These are phyloP conservation scores for Vachellia pachyceras DNA, from an alignment of 306 rosid species.

Conservation along the genomic window DNA sequence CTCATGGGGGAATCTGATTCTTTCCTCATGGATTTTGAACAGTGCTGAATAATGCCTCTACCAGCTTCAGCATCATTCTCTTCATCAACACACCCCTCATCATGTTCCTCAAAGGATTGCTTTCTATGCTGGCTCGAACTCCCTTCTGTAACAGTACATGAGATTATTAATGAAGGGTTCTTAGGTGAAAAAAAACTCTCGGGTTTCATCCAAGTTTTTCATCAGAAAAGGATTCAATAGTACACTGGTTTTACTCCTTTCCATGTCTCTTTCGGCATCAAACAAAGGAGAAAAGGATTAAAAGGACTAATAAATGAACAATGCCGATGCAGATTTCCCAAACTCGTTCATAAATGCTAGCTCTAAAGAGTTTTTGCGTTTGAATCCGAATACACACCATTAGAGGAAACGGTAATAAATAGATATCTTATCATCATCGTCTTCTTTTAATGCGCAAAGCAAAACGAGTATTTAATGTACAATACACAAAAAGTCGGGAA, in stretches of 20 bases:
- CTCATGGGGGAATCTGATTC: slow-evolving; percentile 67
- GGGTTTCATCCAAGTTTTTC: slow-evolving; percentile 50
- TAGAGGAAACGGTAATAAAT: slow-evolving; percentile 49
- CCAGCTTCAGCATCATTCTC: slow-evolving; percentile 55
- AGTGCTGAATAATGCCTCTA: slow-evolving; percentile 19
- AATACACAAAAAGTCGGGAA: too few relatives aligned
- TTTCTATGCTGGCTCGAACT: slow-evolving; percentile 46
- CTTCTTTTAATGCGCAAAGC: slow-evolving; percentile 41
- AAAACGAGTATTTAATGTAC: slow-evolving; percentile 29
- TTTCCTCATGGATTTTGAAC: slow-evolving; percentile 43
- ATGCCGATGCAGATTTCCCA: slow-evolving; percentile 42
- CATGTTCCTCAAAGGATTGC: slow-evolving; percentile 60
- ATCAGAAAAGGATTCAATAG: slow-evolving; percentile 52
- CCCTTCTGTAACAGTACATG: slow-evolving; percentile 54
- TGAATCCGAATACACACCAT: slow-evolving; percentile 36
- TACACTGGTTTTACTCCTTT: slow-evolving; percentile 20
- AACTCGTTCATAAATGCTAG: slow-evolving; percentile 32
- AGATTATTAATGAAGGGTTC: not conserved
- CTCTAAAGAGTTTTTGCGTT: slow-evolving; percentile 17
- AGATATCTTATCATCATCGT: not conserved
- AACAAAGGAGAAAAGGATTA: slow-evolving; percentile 31
- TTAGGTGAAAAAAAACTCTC: slow-evolving; percentile 38
- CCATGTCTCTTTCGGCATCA: slow-evolving; percentile 58
- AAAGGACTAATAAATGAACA: slow-evolving; percentile 52
- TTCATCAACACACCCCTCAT: slow-evolving; percentile 72